Percentiles rank a stretch among this genome's conserved stretches.
These are phyloP conservation scores for Pseudonitzschia delicatissima DNA, from an alignment of 108 stramenopile genomes.

Conservation along the genomic window DNA sequence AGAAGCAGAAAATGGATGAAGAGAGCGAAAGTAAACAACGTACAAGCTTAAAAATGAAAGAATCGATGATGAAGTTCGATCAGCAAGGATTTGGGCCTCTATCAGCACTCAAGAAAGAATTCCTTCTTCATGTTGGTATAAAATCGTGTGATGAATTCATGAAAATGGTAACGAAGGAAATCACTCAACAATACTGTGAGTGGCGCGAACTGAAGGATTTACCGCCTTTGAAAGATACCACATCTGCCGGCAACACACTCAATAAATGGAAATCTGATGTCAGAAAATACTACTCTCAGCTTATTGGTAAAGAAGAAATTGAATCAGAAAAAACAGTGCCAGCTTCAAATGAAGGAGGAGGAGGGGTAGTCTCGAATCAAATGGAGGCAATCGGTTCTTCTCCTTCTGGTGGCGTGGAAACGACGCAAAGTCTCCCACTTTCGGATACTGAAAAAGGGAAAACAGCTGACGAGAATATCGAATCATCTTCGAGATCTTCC, in stretches of 20 bases:
- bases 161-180: neutral
- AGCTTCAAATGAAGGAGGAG: too few species aligned
- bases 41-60: neutral
- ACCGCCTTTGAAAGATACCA: neutral
- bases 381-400: too few species aligned
- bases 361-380: too few species aligned
- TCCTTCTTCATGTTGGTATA: neutral
- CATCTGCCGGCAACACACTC: neutral
- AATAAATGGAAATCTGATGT: conserved; percentile 13
- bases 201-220: neutral
- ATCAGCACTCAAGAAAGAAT: conserved; percentile 1
- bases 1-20: neutral
- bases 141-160: neutral
- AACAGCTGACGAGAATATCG: neutral
- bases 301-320: neutral
- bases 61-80: neutral
- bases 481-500: neutral
- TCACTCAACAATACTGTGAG: neutral
- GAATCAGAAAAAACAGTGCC: neutral
- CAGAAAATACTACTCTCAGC: neutral
- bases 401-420: too few species aligned
- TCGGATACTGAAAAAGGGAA: too few species aligned
- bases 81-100: neutral
- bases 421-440: too few species aligned
- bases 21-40: neutral